phyloP scores from a whole-genome alignment of 495 filamentous ascomycete genomes.

The Penicillium alfredii region DNA sequence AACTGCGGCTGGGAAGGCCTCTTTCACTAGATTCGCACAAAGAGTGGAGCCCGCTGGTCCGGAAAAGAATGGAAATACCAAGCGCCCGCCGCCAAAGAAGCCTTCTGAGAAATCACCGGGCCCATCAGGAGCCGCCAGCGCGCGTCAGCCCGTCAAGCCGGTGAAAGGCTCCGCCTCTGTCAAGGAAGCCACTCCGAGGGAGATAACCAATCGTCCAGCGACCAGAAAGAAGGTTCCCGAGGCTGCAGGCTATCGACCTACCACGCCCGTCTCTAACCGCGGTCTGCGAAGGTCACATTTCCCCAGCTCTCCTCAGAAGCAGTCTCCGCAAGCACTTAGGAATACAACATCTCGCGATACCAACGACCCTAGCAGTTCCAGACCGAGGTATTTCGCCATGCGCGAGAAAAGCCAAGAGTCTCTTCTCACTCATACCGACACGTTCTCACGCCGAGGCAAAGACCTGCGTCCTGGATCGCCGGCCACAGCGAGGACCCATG shows the following conservation, averaged over 20 bases:
- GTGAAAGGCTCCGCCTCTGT: conserved; percentile 17
- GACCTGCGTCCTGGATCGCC: conserved; percentile 48
- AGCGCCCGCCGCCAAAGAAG: conserved; percentile 16
- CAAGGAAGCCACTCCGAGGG: conserved; percentile 18
- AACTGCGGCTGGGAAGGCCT: conserved; percentile 10
- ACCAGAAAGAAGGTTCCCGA: conserved; percentile 12
- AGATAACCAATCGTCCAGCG: conserved; percentile 6
- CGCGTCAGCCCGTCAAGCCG: conserved; percentile 10
- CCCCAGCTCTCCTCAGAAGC: conserved; percentile 17
- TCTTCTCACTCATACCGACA: conserved; percentile 53
- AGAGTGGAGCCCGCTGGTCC: conserved; percentile 23
- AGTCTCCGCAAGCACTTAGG: conserved; percentile 19
- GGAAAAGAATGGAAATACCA: conserved; percentile 26
- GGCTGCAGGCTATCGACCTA: conserved; percentile 7
- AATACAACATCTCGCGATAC: conserved; percentile 17
- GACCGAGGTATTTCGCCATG: conserved; percentile 44
- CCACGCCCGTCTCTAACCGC: conserved; percentile 28
- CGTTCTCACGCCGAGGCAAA: conserved; percentile 48
- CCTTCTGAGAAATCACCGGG: conserved; percentile 13
- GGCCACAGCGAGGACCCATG: conserved; percentile 36
- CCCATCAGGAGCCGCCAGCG: conserved; percentile 4
- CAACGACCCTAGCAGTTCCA: conserved; percentile 23
- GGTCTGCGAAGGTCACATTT: conserved; percentile 39
- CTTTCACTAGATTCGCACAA: conserved; percentile 32
- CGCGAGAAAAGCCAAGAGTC: conserved; percentile 52